A percentile compares a stretch with the other conserved stretches of the same genome.
These are phyloP conservation scores for Hypomyces rosellus DNA, from an alignment of 2,329 filamentous ascomycete genomes.

Conservation along the genomic window DNA sequence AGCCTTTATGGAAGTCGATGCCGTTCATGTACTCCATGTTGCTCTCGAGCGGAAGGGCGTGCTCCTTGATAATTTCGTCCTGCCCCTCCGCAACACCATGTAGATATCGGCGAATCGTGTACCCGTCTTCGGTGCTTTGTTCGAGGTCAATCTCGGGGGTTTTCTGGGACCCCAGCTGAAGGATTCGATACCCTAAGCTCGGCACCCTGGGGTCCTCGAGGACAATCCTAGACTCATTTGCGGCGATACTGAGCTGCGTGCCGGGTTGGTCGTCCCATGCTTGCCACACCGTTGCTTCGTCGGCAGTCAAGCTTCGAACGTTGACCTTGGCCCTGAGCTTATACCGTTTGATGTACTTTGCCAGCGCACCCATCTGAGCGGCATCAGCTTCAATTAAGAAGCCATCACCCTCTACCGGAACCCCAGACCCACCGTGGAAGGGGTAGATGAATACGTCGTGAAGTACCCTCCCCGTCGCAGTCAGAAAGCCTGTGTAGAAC, in stretches of 20 bases:
- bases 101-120: constrained; percentile 71
- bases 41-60: constrained; percentile 75
- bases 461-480: constrained; percentile 74
- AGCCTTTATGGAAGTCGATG: constrained; percentile 92
- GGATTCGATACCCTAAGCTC: constrained; percentile 47
- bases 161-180: constrained; percentile 24
- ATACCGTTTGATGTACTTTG: constrained; percentile 74
- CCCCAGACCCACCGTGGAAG: constrained; percentile 28
- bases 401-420: constrained; percentile 22
- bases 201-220: constrained; percentile 49
- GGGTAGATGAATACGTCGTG: constrained; percentile 90
- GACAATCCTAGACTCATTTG: constrained; percentile 23
- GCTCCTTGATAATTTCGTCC: constrained; percentile 63
- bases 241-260: neutral
- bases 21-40: constrained; percentile 83
- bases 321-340: constrained; percentile 77
- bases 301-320: constrained; percentile 57
- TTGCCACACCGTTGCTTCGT: constrained; percentile 64
- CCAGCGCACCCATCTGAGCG: constrained; percentile 52
- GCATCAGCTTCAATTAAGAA: constrained; percentile 79
- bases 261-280: constrained; percentile 56
- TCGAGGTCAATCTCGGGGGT: constrained; percentile 36
- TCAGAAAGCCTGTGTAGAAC: constrained; percentile 80
- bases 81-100: constrained; percentile 82
- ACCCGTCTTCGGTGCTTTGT: constrained; percentile 50